Base-by-base conservation (phyloP, 2,329 filamentous ascomycete genomes). In the Daldinia sp. region DNA sequence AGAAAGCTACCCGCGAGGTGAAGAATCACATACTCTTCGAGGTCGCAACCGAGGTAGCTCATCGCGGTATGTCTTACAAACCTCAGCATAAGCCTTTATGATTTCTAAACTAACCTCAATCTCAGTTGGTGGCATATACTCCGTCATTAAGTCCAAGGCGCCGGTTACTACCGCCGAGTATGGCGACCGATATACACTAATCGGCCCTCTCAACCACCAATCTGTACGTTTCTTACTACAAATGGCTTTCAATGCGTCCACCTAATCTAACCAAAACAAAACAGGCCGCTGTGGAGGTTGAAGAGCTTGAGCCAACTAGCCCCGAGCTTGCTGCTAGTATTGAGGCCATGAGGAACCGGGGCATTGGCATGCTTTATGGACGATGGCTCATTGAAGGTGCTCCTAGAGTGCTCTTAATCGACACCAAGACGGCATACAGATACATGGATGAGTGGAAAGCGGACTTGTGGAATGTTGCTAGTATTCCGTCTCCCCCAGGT, bases 321-420 rank as follows among this genome's bases (percentile, higher is more conserved):
- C 92, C 90, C 44, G 92, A 93, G 70, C 85, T 99, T 72, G 85
- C 90, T 58, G 87, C 89, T 54, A 97, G 94, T 13, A 97, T 99
- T 78, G 88, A 92, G 79, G 91, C 93, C 55, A 99, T 99, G 96
- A 92, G 90, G 78, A 93, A 97, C 57, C 91, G 96, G 67, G 96
- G 96, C 73, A 93, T 97, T 78, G 88, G 91, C 77, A 92, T 97
- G 44, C 82, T 98, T 74, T 98, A 98, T 82, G 96, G 96, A 73
- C 89, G 96, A 79, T 99, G 96, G 96, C 86, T 99, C 74, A 98
- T 99, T 75, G 96, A 98, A 79, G 96, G 96, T 62, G 96, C 96
- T 48, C 96, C 96, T 1, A 87, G 96, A 69, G 96, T 99, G 41
- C 85, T 99, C 48, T 89, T 99, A 70, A 96, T 99, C 79, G 94